These are phyloP conservation scores for Globisporangium cederbergense DNA, from an alignment of 352 stramenopile genomes.

Conservation along the genomic window DNA sequence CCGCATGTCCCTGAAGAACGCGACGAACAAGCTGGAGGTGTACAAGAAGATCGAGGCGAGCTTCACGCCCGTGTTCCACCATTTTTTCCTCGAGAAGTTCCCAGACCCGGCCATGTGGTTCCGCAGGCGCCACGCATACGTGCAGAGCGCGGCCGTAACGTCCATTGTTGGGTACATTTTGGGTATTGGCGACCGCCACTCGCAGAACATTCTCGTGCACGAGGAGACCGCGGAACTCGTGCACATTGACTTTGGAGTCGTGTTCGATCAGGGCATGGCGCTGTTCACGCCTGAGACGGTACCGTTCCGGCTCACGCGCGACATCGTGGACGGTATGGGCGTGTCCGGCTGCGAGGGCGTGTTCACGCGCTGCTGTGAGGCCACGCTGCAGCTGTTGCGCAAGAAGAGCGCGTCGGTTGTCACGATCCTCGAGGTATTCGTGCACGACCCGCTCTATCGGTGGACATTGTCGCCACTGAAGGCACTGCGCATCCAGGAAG, in stretches of 20 bases:
- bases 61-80: conserved; percentile 97
- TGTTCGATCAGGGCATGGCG: conserved; percentile 98
- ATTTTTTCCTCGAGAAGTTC: conserved; percentile 98
- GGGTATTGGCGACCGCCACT: conserved; percentile 98
- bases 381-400: conserved; percentile 89
- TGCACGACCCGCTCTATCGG: conserved; percentile 98
- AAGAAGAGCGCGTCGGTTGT: conserved; percentile 93
- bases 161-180: conserved; percentile 96
- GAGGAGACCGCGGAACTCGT: conserved; percentile 96
- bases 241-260: conserved; percentile 99
- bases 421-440: conserved; percentile 98
- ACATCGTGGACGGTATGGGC: conserved; percentile 99
- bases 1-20: conserved; percentile 69
- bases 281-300: conserved; percentile 96
- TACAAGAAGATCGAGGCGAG: conserved; percentile 91
- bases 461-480: conserved; percentile 95
- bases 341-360: conserved; percentile 94
- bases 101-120: conserved; percentile 94
- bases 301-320: conserved; percentile 98
- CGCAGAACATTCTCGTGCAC: conserved; percentile 98
- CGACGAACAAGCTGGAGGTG: conserved; percentile 66
- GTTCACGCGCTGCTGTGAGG: conserved; percentile 94
- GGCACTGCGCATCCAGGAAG: conserved; percentile 74
- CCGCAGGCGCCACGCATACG: conserved; percentile 91
- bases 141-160: conserved; percentile 94